Base-by-base conservation (phyloP, 306 rosid species). In the Styphnolobium japonicum region DNA sequence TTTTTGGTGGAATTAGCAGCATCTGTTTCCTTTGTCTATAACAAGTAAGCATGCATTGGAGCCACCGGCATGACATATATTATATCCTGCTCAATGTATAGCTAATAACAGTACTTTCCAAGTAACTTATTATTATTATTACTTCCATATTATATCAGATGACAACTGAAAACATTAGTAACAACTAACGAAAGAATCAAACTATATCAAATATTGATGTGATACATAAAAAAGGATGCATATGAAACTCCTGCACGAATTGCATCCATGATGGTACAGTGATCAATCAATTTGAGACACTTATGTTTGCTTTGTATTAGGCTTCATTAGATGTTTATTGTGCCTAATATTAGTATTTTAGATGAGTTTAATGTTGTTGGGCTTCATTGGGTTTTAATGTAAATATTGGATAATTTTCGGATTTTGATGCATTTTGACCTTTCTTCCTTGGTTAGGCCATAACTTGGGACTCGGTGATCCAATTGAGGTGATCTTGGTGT, bases 231-330 rank as follows among this genome's bases (percentile, higher is more conserved):
- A 89, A 80, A 0, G 97, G 99, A 87, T 95, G 99, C 80, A 75
- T 64, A 10, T 82, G 85, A 86, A 95, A 95, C 73, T 91, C 87
- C 33, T 82, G 92, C 74, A 91, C 98, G 25, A 93, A 91, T 85
- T 72, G 90, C 94, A 95, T 93, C 99, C 99, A 93, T 14, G 87
- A 79, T 48, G 99, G 96, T 51, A 77, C 75, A 22, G n/a, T n/a
- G n/a, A n/a, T n/a, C n/a, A n/a, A n/a, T n/a, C n/a, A n/a, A n/a
- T n/a, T n/a, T n/a, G n/a, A n/a, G n/a, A n/a, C n/a, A n/a, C n/a
- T n/a, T n/a, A n/a, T n/a, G n/a, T n/a, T n/a, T n/a, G n/a, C n/a
- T n/a, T n/a, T n/a, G n/a, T n/a, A n/a, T n/a, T n/a, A n/a, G n/a
- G n/a, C n/a, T n/a, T n/a, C n/a, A n/a, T n/a, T n/a, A n/a, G n/a